Conservation (phyloP, 2,329 filamentous ascomycete species). For the Dothistroma pini region DNA sequence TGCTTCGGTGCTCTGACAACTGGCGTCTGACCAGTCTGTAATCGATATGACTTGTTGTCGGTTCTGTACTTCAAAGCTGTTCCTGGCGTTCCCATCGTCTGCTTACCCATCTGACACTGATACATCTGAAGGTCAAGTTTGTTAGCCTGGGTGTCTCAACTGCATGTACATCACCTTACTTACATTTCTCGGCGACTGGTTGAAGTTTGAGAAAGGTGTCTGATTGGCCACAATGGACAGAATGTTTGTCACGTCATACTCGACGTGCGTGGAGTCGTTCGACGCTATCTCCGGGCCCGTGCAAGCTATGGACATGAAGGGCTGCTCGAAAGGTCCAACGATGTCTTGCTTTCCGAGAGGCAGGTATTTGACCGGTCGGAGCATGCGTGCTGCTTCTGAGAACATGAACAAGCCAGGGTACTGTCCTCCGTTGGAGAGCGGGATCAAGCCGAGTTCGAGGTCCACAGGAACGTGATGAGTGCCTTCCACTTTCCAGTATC, state of each 20-base stretch:
- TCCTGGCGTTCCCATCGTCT: slow-evolving; percentile 96
- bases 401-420: slow-evolving; percentile 96
- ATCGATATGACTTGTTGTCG: slow-evolving; percentile 93
- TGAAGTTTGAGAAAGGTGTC: slow-evolving; percentile 98
- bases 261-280: slow-evolving; percentile 89
- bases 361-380: slow-evolving; percentile 87
- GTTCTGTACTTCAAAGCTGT: slow-evolving; percentile 81
- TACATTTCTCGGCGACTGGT: slow-evolving; percentile 99
- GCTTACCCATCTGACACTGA: slow-evolving; percentile 98
- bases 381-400: slow-evolving; percentile 79
- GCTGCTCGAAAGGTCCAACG: slow-evolving; percentile 91
- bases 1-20: slow-evolving; percentile 88
- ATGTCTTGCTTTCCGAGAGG: slow-evolving; percentile 81
- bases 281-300: slow-evolving; percentile 82
- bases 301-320: slow-evolving; percentile 96
- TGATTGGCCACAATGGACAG: slow-evolving; percentile 97
- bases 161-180: not conserved
- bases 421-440: slow-evolving; percentile 82
- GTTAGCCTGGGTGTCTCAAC: not conserved
- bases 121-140: not conserved
- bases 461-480: slow-evolving; percentile 73
- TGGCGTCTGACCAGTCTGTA: slow-evolving; percentile 95
- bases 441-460: slow-evolving; percentile 89
- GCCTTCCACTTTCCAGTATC: slow-evolving; percentile 94
- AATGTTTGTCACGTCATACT: slow-evolving; percentile 92